phyloP scores from a whole-genome alignment of 352 stramenopile genomes.

The Globisporangium takayamanum region DNA sequence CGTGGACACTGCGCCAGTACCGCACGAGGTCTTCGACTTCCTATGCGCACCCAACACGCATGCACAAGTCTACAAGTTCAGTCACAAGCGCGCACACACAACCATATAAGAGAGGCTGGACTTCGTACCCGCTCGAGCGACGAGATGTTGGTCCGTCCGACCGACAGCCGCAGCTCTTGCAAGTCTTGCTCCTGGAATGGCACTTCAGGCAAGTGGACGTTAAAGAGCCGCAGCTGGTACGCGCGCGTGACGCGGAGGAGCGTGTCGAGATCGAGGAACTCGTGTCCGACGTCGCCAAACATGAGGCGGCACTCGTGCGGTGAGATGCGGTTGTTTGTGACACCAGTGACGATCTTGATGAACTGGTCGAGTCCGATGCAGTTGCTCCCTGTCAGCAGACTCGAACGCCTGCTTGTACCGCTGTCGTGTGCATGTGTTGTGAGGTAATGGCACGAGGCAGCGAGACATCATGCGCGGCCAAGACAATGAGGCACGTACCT shows the following conservation, averaged over 20 bases:
- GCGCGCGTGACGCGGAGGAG: constrained; percentile 45
- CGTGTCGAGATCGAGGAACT: constrained; percentile 51
- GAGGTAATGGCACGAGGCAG: not conserved
- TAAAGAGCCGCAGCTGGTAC: constrained; percentile 57
- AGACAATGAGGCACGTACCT: constrained; percentile 19
- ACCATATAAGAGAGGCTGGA: not conserved
- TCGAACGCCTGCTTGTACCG: constrained; percentile 49
- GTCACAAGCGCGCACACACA: not conserved
- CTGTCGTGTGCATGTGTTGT: constrained; percentile 10
- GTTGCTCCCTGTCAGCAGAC: constrained; percentile 31
- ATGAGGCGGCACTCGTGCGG: constrained; percentile 54
- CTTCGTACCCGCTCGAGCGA: constrained; percentile 29
- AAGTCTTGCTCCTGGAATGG: constrained; percentile 38
- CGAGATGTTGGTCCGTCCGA: constrained; percentile 50
- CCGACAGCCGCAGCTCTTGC: constrained; percentile 35
- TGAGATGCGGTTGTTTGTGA: constrained; percentile 40
- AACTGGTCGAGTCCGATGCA: constrained; percentile 69
- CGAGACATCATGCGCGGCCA: not conserved
- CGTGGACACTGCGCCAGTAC: constrained; percentile 50
- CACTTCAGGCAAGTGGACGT: constrained; percentile 44
- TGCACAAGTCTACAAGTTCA: not conserved
- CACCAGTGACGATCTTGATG: constrained; percentile 58
- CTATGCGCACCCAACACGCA: constrained; percentile 6
- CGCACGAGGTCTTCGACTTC: constrained; percentile 62
- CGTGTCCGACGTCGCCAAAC: constrained; percentile 51